Evolutionary conservation across 768 basidiomycete genomes (phyloP).

Genomic region (Zangia roseola): DNA sequence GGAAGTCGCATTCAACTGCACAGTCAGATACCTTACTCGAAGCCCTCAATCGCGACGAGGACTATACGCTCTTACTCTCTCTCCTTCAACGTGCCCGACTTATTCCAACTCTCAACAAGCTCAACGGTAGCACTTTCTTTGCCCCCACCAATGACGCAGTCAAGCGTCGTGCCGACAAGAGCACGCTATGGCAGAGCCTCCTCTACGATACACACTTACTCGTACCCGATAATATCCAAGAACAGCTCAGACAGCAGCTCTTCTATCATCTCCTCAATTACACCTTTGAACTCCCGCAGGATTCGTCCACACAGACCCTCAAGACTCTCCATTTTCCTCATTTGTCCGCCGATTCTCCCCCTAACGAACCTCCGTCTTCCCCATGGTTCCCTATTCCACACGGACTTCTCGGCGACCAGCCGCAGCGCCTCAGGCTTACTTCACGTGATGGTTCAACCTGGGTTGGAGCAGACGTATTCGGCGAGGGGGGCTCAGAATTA

Average conservation of each 20-base stretch:
- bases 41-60: conserved; percentile 66
- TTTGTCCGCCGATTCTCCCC: conserved; percentile 54
- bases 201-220: conserved; percentile 28
- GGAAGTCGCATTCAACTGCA: conserved; percentile 18
- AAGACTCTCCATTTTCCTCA: conserved; percentile 75
- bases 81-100: conserved; percentile 84
- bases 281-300: conserved; percentile 46
- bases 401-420: conserved; percentile 75
- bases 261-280: conserved; percentile 94
- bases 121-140: conserved; percentile 83
- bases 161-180: conserved; percentile 41
- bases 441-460: conserved; percentile 46
- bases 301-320: conserved; percentile 39
- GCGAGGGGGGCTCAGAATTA: conserved; percentile 70
- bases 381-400: conserved; percentile 87
- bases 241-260: conserved; percentile 83
- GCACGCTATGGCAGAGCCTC: conserved; percentile 32
- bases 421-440: conserved; percentile 76
- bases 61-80: conserved; percentile 71
- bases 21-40: conserved; percentile 71
- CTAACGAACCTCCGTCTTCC: conserved; percentile 64
- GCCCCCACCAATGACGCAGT: conserved; percentile 96
- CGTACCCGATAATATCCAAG: conserved; percentile 76
- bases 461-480: conserved; percentile 78
- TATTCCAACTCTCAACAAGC: conserved; percentile 86